Evolutionary conservation across 768 basidiomycete genomes (phyloP), one percentile per base, ranked within the genome.

Genomic region (Podaxis pistillaris): DNA sequence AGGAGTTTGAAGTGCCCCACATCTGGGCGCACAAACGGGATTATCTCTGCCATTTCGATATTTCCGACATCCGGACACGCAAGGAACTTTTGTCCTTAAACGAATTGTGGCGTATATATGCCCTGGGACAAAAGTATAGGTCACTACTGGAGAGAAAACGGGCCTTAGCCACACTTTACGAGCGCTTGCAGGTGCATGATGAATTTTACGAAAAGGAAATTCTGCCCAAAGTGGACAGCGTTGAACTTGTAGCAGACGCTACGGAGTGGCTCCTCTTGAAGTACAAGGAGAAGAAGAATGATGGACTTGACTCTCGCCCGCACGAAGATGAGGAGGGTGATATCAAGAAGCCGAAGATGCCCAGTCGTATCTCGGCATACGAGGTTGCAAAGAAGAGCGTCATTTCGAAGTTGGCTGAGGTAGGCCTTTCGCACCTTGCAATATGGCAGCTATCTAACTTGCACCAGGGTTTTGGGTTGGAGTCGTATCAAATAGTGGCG

Each of bases 21-120:
- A 87, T 98, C 65, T 97, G 91, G 90, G 86, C 87, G 17, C 94
- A 98, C 79, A 93, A 92, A 69, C 85, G 92, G 40, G 97, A 99
- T 72, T 90, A 92, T 69, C 89, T 98, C 68, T 86, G 87, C 51
- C 85, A 90, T 72, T 92, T 91, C 73, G 91, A 94, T 69, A 80
- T 85, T 52, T 72, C 77, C 36, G 87, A 90, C 62, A 81, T 86
- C 56, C 79, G 83, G 37, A 71, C 81, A n/a, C 85, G 84, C 40
- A 70, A 84, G 22, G 89, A 91, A 64, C 86, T 98, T 33, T 83
- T 99, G 62, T 83, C 75, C 66, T 79, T 90, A 63, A 78, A 84
- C 49, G 96, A 99, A 68, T 74, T 98, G 7, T 99, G 97, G 97
- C 84, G 86, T n/a, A 87, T 98, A 63, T 89, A 93, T 65, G 70